A percentile compares a stretch with the other conserved stretches of the same genome.
Evolutionary conservation across 1,284 basidiomycete species (phyloP).

Genomic region (Mycosarcoma maydis): DNA sequence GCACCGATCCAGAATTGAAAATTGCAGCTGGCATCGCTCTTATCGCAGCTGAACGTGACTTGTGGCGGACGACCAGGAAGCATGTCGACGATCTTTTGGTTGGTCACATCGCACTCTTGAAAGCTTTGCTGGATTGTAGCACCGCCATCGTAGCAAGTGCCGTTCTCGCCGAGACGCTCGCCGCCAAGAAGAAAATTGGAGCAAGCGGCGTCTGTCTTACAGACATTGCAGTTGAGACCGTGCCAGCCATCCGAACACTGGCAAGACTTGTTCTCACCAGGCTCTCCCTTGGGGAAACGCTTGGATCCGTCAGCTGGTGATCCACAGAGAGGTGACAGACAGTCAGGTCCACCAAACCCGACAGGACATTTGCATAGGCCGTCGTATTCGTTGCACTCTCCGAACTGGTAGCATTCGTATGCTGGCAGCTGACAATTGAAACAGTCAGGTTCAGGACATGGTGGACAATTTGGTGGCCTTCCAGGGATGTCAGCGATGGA

Average conservation of each 20-base stretch:
- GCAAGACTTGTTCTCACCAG: slow-evolving; percentile 71
- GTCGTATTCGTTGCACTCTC: slow-evolving; percentile 84
- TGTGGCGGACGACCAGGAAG: slow-evolving; percentile 87
- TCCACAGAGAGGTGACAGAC: slow-evolving; percentile 79
- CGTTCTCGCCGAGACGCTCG: slow-evolving; percentile 71
- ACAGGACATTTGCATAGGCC: slow-evolving; percentile 89
- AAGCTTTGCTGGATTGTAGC: slow-evolving; percentile 89
- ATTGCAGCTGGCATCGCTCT: slow-evolving; percentile 47
- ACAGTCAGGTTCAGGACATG: slow-evolving; percentile 51
- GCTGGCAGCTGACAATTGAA: slow-evolving; percentile 61
- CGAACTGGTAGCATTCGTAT: slow-evolving; percentile 70
- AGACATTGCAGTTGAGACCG: slow-evolving; percentile 82
- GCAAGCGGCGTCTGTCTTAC: slow-evolving; percentile 41
- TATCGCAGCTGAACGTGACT: slow-evolving; percentile 79
- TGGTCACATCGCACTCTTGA: slow-evolving; percentile 95
- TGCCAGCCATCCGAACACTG: slow-evolving; percentile 92
- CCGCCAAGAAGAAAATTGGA: slow-evolving; percentile 48
- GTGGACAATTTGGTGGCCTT: slow-evolving; percentile 45
- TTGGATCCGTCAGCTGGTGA: slow-evolving; percentile 87
- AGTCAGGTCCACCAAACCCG: slow-evolving; percentile 90
- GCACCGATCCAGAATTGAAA: slow-evolving; percentile 87
- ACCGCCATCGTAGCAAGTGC: slow-evolving; percentile 93
- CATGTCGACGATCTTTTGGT: slow-evolving; percentile 88
- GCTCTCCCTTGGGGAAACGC: slow-evolving; percentile 71
- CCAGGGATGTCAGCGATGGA: neutral